These are phyloP conservation scores for Tephrocybe sp. DNA, from an alignment of 768 basidiomycete species.

Conservation along the genomic window DNA sequence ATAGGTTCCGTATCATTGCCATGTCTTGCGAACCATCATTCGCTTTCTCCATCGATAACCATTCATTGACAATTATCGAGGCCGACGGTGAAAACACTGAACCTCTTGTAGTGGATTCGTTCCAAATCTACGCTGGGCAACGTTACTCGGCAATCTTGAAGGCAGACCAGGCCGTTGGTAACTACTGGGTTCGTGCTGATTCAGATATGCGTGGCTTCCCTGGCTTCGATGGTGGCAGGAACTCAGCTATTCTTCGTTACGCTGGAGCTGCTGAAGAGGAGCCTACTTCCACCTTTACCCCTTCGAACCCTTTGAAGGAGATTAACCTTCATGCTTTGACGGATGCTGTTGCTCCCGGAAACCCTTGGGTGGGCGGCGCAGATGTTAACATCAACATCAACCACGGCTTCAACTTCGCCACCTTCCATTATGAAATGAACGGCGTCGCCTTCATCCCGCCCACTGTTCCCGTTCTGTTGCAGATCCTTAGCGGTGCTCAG, in stretches of 20 bases:
- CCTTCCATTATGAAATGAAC: slow-evolving; percentile 27
- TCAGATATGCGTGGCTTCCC: slow-evolving; percentile 17
- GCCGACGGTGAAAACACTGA: slow-evolving; percentile 41
- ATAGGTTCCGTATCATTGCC: slow-evolving; percentile 34
- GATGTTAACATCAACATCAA: slow-evolving; percentile 40
- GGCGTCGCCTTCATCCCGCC: slow-evolving; percentile 32
- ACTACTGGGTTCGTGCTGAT: slow-evolving; percentile 48
- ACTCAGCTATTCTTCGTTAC: slow-evolving; percentile 52
- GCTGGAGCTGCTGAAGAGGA: slow-evolving; percentile 38
- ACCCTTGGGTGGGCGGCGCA: slow-evolving; percentile 32
- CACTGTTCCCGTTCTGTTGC: slow-evolving; percentile 43
- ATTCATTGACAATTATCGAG: slow-evolving; percentile 51
- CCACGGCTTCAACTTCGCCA: slow-evolving; percentile 17
- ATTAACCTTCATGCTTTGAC: slow-evolving; percentile 35
- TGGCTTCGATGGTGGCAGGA: slow-evolving; percentile 36
- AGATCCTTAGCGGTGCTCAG: slow-evolving; percentile 44
- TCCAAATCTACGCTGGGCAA: slow-evolving; percentile 38
- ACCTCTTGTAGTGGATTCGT: slow-evolving; percentile 41
- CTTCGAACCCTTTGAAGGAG: slow-evolving; percentile 32
- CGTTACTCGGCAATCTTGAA: slow-evolving; percentile 36
- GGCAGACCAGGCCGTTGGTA: slow-evolving; percentile 43
- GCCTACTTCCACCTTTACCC: slow-evolving; percentile 32
- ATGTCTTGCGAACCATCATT: slow-evolving; percentile 33
- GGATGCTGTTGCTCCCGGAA: slow-evolving; percentile 26
- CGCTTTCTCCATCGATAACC: slow-evolving; percentile 43